Evolutionary conservation across 2,329 filamentous ascomycete species (phyloP).

Genomic region (Ophiostoma quercus): DNA sequence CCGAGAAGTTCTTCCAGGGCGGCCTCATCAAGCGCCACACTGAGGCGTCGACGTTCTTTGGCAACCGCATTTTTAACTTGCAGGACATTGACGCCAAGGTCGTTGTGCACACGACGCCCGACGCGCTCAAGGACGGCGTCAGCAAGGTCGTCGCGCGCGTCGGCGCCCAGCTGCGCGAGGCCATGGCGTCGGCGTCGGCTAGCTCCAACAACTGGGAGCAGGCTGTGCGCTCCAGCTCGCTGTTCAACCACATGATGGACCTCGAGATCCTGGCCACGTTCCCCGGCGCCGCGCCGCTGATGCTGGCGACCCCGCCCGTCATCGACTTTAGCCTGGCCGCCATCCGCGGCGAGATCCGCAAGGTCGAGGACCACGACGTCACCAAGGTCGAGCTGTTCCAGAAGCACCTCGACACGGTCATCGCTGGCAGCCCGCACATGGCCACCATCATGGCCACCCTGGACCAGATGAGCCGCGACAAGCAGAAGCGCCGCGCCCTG

Average conservation of each 20-base stretch:
- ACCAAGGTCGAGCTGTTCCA: slow-evolving; percentile 25
- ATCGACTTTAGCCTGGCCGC: slow-evolving; percentile 74
- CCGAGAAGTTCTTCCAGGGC: slow-evolving; percentile 26
- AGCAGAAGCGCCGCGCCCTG: slow-evolving; percentile 19
- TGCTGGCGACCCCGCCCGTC: slow-evolving; percentile 50
- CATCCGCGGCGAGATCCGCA: slow-evolving; percentile 25
- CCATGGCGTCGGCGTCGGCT: background rate
- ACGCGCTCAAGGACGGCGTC: slow-evolving; percentile 35
- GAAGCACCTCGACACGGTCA: slow-evolving; percentile 25
- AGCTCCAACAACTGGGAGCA: slow-evolving; percentile 26
- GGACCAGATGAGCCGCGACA: slow-evolving; percentile 26
- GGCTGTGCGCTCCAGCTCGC: slow-evolving; percentile 25
- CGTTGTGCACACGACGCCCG: slow-evolving; percentile 27
- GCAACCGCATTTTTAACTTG: slow-evolving; percentile 26
- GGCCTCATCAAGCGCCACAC: slow-evolving; percentile 29
- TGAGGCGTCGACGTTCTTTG: slow-evolving; percentile 27
- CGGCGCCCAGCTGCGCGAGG: slow-evolving; percentile 16
- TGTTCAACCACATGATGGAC: slow-evolving; percentile 27
- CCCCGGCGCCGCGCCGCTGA: slow-evolving; percentile 40
- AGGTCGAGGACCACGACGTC: slow-evolving; percentile 24
- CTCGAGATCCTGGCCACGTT: slow-evolving; percentile 29
- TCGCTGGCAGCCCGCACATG: slow-evolving; percentile 26
- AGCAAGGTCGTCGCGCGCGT: slow-evolving; percentile 34
- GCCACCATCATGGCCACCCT: slow-evolving; percentile 24
- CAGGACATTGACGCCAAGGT: slow-evolving; percentile 25